Evolutionary conservation across 352 stramenopile genomes (phyloP).

Genomic region (Phytopythium montanum): DNA sequence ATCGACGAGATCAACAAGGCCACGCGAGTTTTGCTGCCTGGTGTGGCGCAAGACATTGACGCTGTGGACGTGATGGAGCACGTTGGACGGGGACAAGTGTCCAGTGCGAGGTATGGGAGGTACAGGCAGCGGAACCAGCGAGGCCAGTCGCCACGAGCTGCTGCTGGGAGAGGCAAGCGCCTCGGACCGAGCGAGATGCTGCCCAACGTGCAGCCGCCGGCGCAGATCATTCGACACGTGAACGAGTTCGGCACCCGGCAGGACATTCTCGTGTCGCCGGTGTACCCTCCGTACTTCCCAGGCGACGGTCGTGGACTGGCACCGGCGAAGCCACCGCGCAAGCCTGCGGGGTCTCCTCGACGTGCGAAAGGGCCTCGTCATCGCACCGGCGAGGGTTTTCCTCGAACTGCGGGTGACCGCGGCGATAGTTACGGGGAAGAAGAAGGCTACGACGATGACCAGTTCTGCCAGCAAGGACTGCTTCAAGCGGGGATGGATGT

Average conservation of each 20-base stretch:
- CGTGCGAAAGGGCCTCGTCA: slow-evolving; percentile 5
- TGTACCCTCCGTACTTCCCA: slow-evolving; percentile 48
- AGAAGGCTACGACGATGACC: background rate
- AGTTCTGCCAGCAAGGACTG: slow-evolving; percentile 45
- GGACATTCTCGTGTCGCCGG: slow-evolving; percentile 52
- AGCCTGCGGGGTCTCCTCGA: slow-evolving; percentile 6
- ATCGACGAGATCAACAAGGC: slow-evolving; percentile 63
- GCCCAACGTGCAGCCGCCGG: slow-evolving; percentile 2
- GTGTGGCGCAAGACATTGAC: slow-evolving; percentile 34
- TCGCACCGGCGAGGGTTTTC: background rate
- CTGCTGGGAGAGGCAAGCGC: background rate
- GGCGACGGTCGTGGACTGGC: background rate
- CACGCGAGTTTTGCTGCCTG: slow-evolving; percentile 38
- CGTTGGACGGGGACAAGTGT: slow-evolving; percentile 3
- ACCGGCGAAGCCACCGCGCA: background rate
- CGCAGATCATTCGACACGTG: slow-evolving; percentile 54
- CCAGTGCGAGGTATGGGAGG: slow-evolving; percentile 21
- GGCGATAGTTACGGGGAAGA: background rate
- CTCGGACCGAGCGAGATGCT: background rate
- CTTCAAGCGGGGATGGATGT: slow-evolving; percentile 62
- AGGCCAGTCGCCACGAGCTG: background rate
- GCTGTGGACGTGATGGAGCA: slow-evolving; percentile 6
- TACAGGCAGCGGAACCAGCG: slow-evolving; percentile 14
- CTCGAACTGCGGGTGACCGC: background rate
- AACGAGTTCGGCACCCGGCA: slow-evolving; percentile 67